These are phyloP conservation scores for Alnus rubra DNA, from an alignment of 306 rosid genomes.

Conservation along the genomic window DNA sequence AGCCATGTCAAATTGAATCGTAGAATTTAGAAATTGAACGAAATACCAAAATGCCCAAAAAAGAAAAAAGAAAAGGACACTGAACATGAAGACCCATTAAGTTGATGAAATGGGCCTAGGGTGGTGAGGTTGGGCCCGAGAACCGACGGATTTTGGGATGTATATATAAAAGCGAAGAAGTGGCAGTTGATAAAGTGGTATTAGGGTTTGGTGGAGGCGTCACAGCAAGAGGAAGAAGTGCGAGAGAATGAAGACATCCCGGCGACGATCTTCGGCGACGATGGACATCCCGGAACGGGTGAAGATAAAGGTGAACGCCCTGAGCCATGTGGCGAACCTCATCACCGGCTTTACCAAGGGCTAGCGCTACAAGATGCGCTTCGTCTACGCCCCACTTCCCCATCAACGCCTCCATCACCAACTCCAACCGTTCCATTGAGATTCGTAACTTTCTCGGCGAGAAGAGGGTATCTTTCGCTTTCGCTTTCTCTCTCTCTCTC, in stretches of 20 bases:
- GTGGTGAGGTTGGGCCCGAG: neutral
- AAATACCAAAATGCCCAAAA: too few species aligned
- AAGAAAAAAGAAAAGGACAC: too few species aligned
- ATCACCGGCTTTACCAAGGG: constrained; percentile 93
- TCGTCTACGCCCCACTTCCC: constrained; percentile 87
- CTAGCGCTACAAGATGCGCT: constrained; percentile 84
- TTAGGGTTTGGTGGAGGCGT: neutral
- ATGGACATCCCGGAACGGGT: constrained; percentile 15
- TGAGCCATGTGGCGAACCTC: constrained; percentile 72
- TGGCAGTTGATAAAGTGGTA: neutral
- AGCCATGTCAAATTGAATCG: too few species aligned
- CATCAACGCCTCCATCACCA: constrained; percentile 71
- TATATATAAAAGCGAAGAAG: neutral
- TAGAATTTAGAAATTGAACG: too few species aligned
- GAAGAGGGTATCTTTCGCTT: constrained; percentile 45
- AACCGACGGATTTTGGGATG: too few species aligned
- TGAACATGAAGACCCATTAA: too few species aligned
- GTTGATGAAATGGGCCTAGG: too few species aligned
- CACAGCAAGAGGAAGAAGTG: neutral
- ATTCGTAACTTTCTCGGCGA: constrained; percentile 76
- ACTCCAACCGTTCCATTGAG: constrained; percentile 48
- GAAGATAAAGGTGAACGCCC: constrained; percentile 18
- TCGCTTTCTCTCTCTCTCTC: neutral
- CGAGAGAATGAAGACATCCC: constrained; percentile 10
- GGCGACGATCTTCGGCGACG: neutral